Percentiles rank a stretch among this genome's conserved stretches.
Conservation (phyloP, 2,329 filamentous ascomycete species). For the Bisporella sp. region DNA sequence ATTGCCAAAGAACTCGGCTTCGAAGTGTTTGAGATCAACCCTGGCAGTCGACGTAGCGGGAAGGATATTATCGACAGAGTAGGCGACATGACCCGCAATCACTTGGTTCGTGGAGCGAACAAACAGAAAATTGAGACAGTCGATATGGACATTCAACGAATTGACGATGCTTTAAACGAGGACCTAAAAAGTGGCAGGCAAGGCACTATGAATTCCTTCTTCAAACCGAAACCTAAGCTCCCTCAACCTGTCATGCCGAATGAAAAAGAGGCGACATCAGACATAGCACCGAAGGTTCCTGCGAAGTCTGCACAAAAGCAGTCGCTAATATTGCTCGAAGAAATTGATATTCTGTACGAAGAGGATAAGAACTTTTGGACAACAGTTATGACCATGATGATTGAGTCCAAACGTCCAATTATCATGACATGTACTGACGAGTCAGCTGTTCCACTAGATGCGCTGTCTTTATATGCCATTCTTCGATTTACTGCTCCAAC, state of each 20-base stretch:
- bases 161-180: slow-evolving; percentile 40
- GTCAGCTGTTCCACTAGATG: slow-evolving; percentile 65
- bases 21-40: slow-evolving; percentile 91
- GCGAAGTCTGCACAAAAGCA: slow-evolving; percentile 61
- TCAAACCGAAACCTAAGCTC: slow-evolving; percentile 41
- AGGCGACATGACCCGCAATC: slow-evolving; percentile 95
- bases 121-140: slow-evolving; percentile 26
- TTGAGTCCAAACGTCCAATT: slow-evolving; percentile 83
- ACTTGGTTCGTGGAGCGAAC: slow-evolving; percentile 62
- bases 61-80: slow-evolving; percentile 88
- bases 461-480: slow-evolving; percentile 76
- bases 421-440: slow-evolving; percentile 95
- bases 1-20: slow-evolving; percentile 88
- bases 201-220: slow-evolving; percentile 74
- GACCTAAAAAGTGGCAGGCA: slow-evolving; percentile 65
- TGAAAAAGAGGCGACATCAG: slow-evolving; percentile 19
- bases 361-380: slow-evolving; percentile 95
- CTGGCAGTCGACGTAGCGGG: slow-evolving; percentile 74
- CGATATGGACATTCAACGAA: slow-evolving; percentile 27
- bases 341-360: slow-evolving; percentile 88
- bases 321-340: slow-evolving; percentile 88
- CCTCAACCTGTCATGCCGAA: neutral
- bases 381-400: slow-evolving; percentile 69
- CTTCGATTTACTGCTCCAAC: slow-evolving; percentile 68
- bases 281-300: neutral